Conservation (phyloP, 179 eudicot species). For the Carnegiea gigantea region DNA sequence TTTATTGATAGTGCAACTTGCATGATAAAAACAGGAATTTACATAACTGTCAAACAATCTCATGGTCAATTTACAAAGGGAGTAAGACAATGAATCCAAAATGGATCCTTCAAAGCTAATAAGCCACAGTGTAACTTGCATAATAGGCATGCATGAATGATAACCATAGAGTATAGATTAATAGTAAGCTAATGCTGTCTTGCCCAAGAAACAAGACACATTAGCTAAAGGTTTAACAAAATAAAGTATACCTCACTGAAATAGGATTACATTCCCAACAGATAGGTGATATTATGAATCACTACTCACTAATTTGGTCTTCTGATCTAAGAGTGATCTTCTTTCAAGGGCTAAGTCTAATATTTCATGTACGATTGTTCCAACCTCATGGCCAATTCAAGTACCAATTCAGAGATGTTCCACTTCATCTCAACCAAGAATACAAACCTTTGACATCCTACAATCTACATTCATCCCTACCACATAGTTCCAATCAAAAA, state of each 20-base stretch:
- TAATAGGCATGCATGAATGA: background rate
- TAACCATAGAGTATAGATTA: background rate
- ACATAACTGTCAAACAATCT: background rate
- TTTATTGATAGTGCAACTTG: background rate
- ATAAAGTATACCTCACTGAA: background rate
- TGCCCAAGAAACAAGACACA: no score
- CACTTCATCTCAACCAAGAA: background rate
- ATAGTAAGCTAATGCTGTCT: no score
- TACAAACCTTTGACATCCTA: background rate
- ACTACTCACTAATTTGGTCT: no score
- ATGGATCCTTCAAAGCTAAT: background rate
- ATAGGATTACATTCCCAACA: background rate
- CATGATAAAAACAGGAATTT: background rate
- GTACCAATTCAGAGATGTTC: background rate
- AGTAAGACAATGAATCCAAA: background rate
- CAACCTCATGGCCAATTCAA: no score
- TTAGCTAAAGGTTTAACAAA: background rate
- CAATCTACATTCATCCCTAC: background rate
- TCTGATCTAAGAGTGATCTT: no score
- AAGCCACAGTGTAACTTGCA: background rate
- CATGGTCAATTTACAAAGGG: background rate
- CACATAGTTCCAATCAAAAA: background rate
- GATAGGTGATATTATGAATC: no score
- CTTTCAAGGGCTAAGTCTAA: no score
- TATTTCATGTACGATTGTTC: no score